Percentiles rank a stretch among this genome's conserved stretches.
phyloP scores from a whole-genome alignment of 2,329 filamentous ascomycete genomes.

The Decorospora gaudefroyi region DNA sequence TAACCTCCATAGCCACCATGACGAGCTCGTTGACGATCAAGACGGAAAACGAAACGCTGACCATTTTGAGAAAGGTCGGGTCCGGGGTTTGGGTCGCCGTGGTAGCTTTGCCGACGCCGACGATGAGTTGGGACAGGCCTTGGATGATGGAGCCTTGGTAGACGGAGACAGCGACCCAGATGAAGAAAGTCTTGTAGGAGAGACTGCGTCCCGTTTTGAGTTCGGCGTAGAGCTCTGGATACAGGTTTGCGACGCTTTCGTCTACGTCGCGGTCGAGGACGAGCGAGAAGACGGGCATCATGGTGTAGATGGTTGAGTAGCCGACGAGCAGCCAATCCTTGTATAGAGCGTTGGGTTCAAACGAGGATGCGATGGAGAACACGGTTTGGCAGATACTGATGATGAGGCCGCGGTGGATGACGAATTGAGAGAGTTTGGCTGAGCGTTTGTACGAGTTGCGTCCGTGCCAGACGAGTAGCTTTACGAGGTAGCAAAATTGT shows the following conservation, averaged over 20 bases:
- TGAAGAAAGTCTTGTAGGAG: slow-evolving; percentile 92
- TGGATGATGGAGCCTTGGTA: slow-evolving; percentile 97
- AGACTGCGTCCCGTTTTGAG: slow-evolving; percentile 86
- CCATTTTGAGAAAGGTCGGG: slow-evolving; percentile 62
- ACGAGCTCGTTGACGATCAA: slow-evolving; percentile 91
- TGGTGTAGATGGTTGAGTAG: slow-evolving; percentile 95
- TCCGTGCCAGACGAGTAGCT: slow-evolving; percentile 98
- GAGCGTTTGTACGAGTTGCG: slow-evolving; percentile 96
- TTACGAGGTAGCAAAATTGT: slow-evolving; percentile 92
- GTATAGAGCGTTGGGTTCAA: slow-evolving; percentile 93
- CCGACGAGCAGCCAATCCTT: slow-evolving; percentile 94
- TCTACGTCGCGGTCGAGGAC: slow-evolving; percentile 96
- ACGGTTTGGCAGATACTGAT: slow-evolving; percentile 96
- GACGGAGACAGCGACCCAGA: slow-evolving; percentile 92
- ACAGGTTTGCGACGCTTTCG: slow-evolving; percentile 88
- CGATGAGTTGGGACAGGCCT: slow-evolving; percentile 86
- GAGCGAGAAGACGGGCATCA: slow-evolving; percentile 86
- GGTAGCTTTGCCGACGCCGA: slow-evolving; percentile 60
- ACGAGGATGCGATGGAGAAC: slow-evolving; percentile 90
- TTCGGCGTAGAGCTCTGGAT: slow-evolving; percentile 97
- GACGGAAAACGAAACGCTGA: slow-evolving; percentile 88
- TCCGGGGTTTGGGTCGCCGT: slow-evolving; percentile 9
- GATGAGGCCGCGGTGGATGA: slow-evolving; percentile 95
- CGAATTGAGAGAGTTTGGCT: slow-evolving; percentile 95
- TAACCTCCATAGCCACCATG: slow-evolving; percentile 97